A percentile compares a stretch with the other conserved stretches of the same genome.
Evolutionary conservation across 129 eudicot genomes (phyloP).

Genomic region (Heracleum sosnowskyi): DNA sequence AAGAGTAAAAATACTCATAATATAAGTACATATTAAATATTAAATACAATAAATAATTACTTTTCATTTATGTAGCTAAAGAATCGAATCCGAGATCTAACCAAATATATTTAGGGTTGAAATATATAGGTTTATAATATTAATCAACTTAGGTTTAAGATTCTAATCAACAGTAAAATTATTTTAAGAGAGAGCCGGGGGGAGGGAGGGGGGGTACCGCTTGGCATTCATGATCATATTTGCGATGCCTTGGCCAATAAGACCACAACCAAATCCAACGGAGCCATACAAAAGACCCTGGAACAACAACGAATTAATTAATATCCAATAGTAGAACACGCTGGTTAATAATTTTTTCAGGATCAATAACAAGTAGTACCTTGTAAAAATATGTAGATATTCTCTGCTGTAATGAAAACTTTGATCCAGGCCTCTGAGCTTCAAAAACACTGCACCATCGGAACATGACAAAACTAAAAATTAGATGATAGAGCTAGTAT

Average conservation of each 20-base stretch:
- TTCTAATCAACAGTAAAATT: no score
- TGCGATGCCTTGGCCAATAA: slow-evolving; percentile 96
- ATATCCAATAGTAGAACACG: slow-evolving; percentile 5
- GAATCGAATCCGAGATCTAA: no score
- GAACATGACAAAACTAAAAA: not conserved
- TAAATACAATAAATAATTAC: no score
- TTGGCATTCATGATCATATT: slow-evolving; percentile 90
- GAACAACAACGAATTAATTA: slow-evolving; percentile 18
- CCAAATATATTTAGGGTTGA: no score
- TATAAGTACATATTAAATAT: no score
- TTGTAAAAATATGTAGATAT: slow-evolving; percentile 82
- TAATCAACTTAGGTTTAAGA: no score
- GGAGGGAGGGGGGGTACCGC: slow-evolving; percentile 33
- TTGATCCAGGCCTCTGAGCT: slow-evolving; percentile 87
- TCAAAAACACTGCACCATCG: slow-evolving; percentile 68
- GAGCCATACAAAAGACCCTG: slow-evolving; percentile 93
- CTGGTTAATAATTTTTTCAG: not conserved
- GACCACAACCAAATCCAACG: slow-evolving; percentile 91
- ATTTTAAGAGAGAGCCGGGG: not conserved
- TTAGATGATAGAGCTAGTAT: not conserved
- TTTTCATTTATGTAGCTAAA: no score
- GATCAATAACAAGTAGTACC: slow-evolving; percentile 28
- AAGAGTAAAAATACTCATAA: no score
- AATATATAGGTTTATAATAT: no score
- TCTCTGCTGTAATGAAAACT: slow-evolving; percentile 75